Evolutionary conservation across 1,284 basidiomycete genomes (phyloP).

Genomic region (Phlebopus sp.): DNA sequence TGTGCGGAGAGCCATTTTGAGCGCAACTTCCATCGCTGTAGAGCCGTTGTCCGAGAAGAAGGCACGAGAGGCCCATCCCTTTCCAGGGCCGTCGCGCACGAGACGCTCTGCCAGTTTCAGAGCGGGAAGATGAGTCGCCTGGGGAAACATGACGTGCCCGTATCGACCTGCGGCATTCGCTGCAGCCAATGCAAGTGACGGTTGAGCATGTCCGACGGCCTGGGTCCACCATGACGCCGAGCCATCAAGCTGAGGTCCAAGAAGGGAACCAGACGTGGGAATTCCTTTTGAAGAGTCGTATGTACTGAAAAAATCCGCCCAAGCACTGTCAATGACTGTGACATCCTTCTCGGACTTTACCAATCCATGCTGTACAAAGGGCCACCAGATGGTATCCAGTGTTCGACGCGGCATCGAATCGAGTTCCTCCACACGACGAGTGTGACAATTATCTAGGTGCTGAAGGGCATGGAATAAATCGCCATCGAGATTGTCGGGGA

Average conservation of each 20-base stretch:
- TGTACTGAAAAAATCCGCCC: slow-evolving; percentile 82
- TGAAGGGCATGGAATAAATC: slow-evolving; percentile 53
- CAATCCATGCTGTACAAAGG: slow-evolving; percentile 90
- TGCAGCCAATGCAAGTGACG: slow-evolving; percentile 80
- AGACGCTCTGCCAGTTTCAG: slow-evolving; percentile 75
- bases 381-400: slow-evolving; percentile 90
- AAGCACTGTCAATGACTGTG: slow-evolving; percentile 90
- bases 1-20: slow-evolving; percentile 94
- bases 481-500: slow-evolving; percentile 33
- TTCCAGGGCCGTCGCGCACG: slow-evolving; percentile 68
- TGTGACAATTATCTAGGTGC: slow-evolving; percentile 67
- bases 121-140: slow-evolving; percentile 84
- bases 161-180: slow-evolving; percentile 90
- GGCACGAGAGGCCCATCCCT: slow-evolving; percentile 87
- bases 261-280: slow-evolving; percentile 37
- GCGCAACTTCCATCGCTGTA: slow-evolving; percentile 93
- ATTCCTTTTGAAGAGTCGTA: slow-evolving; percentile 38
- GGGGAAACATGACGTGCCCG: slow-evolving; percentile 96
- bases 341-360: slow-evolving; percentile 71
- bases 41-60: slow-evolving; percentile 96
- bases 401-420: slow-evolving; percentile 79
- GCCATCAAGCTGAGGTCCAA: slow-evolving; percentile 81
- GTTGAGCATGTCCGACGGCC: slow-evolving; percentile 81
- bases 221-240: slow-evolving; percentile 99
- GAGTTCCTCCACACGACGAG: slow-evolving; percentile 62